Conservation (phyloP, 2,329 filamentous ascomycete species). For the Cadophora gregata region DNA sequence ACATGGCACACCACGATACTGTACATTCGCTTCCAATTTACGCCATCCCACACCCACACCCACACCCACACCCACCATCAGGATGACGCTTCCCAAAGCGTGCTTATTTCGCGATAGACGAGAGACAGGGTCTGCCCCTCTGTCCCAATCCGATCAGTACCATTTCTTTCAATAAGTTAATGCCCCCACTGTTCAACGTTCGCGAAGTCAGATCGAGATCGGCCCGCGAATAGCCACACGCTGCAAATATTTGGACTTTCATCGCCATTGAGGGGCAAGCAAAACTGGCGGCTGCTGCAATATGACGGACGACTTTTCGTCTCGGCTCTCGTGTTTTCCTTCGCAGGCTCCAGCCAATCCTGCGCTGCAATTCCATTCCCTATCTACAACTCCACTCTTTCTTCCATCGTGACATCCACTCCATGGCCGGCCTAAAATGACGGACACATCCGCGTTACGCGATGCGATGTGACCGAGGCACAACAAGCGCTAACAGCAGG, state of each 20-base stretch:
- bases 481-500: neutral
- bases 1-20: neutral
- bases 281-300: neutral
- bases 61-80: neutral
- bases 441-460: conserved; percentile 18
- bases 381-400: conserved; percentile 4
- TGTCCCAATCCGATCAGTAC: neutral
- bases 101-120: neutral
- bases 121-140: neutral
- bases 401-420: neutral
- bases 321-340: neutral
- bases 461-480: conserved; percentile 11
- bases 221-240: neutral
- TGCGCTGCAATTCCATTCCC: neutral
- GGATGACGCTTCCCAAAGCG: neutral
- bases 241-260: neutral
- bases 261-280: neutral
- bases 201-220: neutral
- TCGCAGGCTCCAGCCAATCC: neutral
- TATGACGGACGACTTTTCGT: neutral
- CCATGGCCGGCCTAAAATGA: neutral
- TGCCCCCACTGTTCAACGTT: conserved; percentile 1
- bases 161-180: too few relatives aligned
- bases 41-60: neutral
- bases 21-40: neutral